These are phyloP conservation scores for Neurospora hispaniola DNA, from an alignment of 495 filamentous ascomycete species.

Conservation along the genomic window DNA sequence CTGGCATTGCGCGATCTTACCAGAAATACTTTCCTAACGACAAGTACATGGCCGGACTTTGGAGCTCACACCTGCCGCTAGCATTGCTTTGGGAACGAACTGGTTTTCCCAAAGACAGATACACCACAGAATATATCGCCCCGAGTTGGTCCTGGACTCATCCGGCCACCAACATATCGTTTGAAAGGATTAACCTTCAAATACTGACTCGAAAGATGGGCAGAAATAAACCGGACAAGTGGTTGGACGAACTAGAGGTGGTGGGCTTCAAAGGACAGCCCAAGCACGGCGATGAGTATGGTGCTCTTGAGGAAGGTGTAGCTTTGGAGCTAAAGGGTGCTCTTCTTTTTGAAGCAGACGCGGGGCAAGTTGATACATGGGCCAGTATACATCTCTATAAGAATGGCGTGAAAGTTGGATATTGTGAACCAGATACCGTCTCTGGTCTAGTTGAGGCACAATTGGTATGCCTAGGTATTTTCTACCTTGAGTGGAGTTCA, in stretches of 20 bases:
- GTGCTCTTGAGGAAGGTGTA: background rate
- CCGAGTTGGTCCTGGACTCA: background rate
- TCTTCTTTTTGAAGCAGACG: background rate
- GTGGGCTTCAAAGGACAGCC: background rate
- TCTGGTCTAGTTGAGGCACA: background rate
- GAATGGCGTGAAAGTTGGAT: background rate
- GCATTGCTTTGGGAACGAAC: background rate
- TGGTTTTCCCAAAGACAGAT: too few species aligned
- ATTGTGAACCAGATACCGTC: rapidly evolving
- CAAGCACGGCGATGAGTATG: background rate
- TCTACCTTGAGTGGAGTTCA: too few species aligned
- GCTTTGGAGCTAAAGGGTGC: background rate
- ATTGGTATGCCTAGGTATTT: background rate
- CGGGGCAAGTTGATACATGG: too few species aligned
- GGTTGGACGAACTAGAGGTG: background rate
- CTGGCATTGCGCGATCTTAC: background rate
- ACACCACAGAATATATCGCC: background rate
- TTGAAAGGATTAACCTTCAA: too few species aligned
- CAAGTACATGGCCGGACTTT: background rate
- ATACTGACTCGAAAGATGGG: too few species aligned
- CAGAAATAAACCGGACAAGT: background rate
- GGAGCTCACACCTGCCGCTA: background rate
- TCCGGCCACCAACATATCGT: too few species aligned
- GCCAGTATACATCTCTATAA: rapidly evolving
- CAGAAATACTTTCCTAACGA: background rate